Percentiles rank a stretch among this genome's conserved stretches.
These are phyloP conservation scores for Tarenaya hassleriana DNA, from an alignment of 345 rosid species.

Conservation along the genomic window DNA sequence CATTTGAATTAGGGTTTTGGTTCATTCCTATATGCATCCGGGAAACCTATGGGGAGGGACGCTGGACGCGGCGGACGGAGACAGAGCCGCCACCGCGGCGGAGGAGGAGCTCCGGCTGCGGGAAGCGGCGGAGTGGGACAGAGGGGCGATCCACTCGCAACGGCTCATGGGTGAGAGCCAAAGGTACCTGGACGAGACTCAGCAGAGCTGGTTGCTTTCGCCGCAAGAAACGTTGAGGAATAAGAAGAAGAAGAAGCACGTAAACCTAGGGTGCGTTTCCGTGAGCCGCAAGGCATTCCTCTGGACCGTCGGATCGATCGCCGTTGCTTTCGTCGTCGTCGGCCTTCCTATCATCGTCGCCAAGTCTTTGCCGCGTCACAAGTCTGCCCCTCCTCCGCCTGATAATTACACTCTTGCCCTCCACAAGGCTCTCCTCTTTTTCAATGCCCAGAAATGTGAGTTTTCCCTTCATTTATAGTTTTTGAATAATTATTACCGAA, in stretches of 20 bases:
- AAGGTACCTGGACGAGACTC: conserved; percentile 58
- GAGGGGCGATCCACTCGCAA: conserved; percentile 39
- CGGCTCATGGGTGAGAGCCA: conserved; percentile 12
- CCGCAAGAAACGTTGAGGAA: conserved; percentile 47
- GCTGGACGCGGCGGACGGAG: conserved; percentile 41
- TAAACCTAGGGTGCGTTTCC: conserved; percentile 69
- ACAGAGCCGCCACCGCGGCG: conserved; percentile 17
- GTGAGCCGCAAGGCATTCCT: conserved; percentile 46
- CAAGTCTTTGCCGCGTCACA: conserved; percentile 54
- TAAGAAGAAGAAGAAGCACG: conserved; percentile 49
- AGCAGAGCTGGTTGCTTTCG: conserved; percentile 77
- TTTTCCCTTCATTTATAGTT: background rate
- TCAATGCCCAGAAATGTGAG: conserved; percentile 90
- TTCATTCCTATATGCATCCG: conserved; percentile 39
- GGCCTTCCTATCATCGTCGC: conserved; percentile 60
- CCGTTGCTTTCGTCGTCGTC: conserved; percentile 45
- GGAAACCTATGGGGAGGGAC: conserved; percentile 79
- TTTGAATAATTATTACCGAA: too few relatives aligned
- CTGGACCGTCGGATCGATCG: conserved; percentile 41
- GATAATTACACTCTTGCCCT: conserved; percentile 76
- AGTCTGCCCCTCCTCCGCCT: conserved; percentile 43
- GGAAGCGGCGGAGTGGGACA: conserved; percentile 43
- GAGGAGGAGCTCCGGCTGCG: conserved; percentile 35
- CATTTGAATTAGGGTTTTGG: too few relatives aligned
- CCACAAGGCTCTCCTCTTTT: conserved; percentile 72